phyloP scores from a whole-genome alignment of 2,329 filamentous ascomycete species.

The Colletotrichum siamense region DNA sequence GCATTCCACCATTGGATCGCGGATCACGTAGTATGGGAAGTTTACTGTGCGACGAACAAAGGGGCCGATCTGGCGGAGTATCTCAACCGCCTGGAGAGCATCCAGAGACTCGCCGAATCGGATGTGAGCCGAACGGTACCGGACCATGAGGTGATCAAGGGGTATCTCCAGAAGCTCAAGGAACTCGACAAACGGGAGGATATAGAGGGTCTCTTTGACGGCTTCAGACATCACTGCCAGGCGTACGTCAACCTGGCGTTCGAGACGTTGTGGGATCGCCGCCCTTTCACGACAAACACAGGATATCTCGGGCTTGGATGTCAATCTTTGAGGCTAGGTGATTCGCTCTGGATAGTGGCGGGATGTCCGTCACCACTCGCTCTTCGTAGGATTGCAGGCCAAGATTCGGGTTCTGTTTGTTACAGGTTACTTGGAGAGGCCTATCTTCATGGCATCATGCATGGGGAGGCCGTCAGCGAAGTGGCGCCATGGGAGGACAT shows the following conservation, averaged over 20 bases:
- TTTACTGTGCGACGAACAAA: background rate
- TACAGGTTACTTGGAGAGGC: slow-evolving; percentile 1
- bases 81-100: background rate
- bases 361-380: slow-evolving; percentile 8
- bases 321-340: background rate
- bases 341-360: slow-evolving; percentile 3
- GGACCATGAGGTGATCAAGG: background rate
- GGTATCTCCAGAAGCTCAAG: background rate
- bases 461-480: background rate
- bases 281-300: background rate
- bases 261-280: slow-evolving; percentile 12
- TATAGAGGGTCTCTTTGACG: background rate
- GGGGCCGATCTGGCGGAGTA: background rate
- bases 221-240: slow-evolving; percentile 7
- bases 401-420: background rate
- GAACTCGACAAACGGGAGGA: background rate
- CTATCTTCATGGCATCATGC: slow-evolving; percentile 15
- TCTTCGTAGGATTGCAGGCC: background rate
- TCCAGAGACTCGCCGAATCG: background rate
- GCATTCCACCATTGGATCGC: slow-evolving; percentile 10
- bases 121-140: slow-evolving; percentile 4
- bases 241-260: slow-evolving; percentile 4
- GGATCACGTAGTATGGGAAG: slow-evolving; percentile 9
- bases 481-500: background rate
- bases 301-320: slow-evolving; percentile 5